phyloP scores from a whole-genome alignment of 179 eudicot species.

The Heliamphora pulchella region DNA sequence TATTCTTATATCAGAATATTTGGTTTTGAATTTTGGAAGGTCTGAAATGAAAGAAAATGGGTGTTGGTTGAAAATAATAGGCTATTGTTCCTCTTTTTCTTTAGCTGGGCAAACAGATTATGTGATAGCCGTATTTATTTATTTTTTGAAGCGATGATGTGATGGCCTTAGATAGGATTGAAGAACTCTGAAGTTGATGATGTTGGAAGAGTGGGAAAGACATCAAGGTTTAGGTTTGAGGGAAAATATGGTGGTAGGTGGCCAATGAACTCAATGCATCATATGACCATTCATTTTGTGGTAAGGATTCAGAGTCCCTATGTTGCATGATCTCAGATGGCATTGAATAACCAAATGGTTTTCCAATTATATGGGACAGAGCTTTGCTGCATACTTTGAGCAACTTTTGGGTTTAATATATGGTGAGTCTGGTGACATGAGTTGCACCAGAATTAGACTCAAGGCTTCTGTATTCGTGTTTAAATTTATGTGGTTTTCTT shows the following conservation, averaged over 20 bases:
- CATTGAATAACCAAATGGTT: background rate
- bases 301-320: background rate
- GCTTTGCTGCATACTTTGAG: background rate
- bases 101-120: background rate
- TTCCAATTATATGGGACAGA: background rate
- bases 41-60: too few relatives aligned
- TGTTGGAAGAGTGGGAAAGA: background rate
- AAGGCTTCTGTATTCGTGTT: background rate
- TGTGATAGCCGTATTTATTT: too few relatives aligned
- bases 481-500: too few relatives aligned
- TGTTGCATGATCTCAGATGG: too few relatives aligned
- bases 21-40: too few relatives aligned
- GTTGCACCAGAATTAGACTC: background rate
- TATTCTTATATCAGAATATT: too few relatives aligned
- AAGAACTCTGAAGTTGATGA: background rate
- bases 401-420: background rate
- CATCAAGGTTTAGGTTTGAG: background rate
- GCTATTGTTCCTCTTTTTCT: background rate
- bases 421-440: background rate
- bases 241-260: background rate
- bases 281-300: background rate
- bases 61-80: background rate
- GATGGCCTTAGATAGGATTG: background rate
- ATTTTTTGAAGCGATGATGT: background rate
- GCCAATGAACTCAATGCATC: background rate